Evolutionary conservation across 2,329 filamentous ascomycete species (phyloP), one percentile per base, ranked within the genome.

Genomic region (Hypoxylon sp.): DNA sequence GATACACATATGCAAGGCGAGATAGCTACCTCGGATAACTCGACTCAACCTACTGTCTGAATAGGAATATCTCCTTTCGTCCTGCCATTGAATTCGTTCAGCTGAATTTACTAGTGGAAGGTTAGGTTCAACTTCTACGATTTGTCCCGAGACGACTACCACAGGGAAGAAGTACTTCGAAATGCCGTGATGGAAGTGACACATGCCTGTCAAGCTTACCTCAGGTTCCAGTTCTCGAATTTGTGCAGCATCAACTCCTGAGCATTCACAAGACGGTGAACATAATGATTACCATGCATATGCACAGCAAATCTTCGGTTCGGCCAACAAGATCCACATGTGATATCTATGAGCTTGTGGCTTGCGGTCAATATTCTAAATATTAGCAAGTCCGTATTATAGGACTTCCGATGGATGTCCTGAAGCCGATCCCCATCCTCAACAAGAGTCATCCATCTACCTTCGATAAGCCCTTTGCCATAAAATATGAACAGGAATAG

Each of bases 291-390:
- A 44, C 50, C 31, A 37, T 53, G 19, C 37, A 24, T 47, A 58
- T 56, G 39, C 44, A 56, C 24, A 53, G 35, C 51, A 50, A 54
- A 61, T 39, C 8, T 31, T 35, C 46, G 27, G 44, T 46, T 61
- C 57, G 31, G 57, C 32, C 63, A 65, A 65, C 57, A 56, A 65
- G 31, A 42, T 62, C 50, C 32, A 37, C 50, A 53, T 53, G 31
- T 53, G 50, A 37, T 53, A 37, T 53, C n/a, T 44, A 55, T 44
- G 35, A 35, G 32, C 27, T 57, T 21, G 21, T 47, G 27, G 27
- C 19, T 27, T 31, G n/a, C 27, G 39, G 37, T 44, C 52, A 42
- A 44, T 8, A 31, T 35, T 44, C 42, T 24, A 47, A 7, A 29
- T 29, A n/a, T 10, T 24, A 27, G 2, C 27, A 52, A 21, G 10